A percentile compares a stretch with the other conserved stretches of the same genome.
Evolutionary conservation across 805 yeast species (phyloP).

Genomic region (Zygoascus ofunaensis): DNA sequence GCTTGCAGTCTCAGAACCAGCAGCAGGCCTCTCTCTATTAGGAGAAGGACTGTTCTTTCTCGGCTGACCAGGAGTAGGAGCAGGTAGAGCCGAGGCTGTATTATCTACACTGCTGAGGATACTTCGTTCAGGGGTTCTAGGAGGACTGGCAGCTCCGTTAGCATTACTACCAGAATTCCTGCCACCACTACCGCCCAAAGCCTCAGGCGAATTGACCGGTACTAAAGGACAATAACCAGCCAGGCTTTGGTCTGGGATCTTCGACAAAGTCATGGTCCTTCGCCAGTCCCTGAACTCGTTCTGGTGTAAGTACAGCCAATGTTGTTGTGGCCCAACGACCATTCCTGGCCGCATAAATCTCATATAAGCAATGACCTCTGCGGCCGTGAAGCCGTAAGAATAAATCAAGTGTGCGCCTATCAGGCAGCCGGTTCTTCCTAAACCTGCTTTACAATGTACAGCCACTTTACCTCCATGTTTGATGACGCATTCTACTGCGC

Average conservation of each 20-base stretch:
- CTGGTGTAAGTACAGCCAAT: conserved; percentile 95
- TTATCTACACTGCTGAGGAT: conserved; percentile 59
- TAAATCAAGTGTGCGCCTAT: conserved; percentile 96
- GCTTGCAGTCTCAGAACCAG: neutral
- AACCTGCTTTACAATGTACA: conserved; percentile 98
- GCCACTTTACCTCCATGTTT: conserved; percentile 86
- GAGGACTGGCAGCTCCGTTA: conserved; percentile 28
- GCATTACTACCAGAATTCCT: conserved; percentile 2
- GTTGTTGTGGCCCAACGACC: conserved; percentile 99
- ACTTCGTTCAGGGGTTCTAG: conserved; percentile 68
- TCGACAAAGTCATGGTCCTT: conserved; percentile 76
- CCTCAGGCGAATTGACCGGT: conserved; percentile 17
- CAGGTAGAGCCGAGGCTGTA: conserved; percentile 73
- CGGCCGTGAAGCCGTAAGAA: conserved; percentile 94
- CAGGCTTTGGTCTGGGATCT: conserved; percentile 41
- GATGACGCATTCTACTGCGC: conserved; percentile 88
- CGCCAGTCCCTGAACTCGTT: conserved; percentile 95
- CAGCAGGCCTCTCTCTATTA: conserved; percentile 1
- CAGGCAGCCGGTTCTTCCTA: conserved; percentile 95
- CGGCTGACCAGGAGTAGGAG: conserved; percentile 95
- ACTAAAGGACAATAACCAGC: conserved; percentile 31
- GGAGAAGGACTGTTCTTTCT: conserved; percentile 39
- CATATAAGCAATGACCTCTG: conserved; percentile 93
- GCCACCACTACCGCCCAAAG: conserved; percentile 8
- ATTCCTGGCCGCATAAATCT: conserved; percentile 95